Percentiles rank a stretch among this genome's conserved stretches.
These are phyloP conservation scores for Penicillium sp. DNA, from an alignment of 2,329 filamentous ascomycete genomes.

Conservation along the genomic window DNA sequence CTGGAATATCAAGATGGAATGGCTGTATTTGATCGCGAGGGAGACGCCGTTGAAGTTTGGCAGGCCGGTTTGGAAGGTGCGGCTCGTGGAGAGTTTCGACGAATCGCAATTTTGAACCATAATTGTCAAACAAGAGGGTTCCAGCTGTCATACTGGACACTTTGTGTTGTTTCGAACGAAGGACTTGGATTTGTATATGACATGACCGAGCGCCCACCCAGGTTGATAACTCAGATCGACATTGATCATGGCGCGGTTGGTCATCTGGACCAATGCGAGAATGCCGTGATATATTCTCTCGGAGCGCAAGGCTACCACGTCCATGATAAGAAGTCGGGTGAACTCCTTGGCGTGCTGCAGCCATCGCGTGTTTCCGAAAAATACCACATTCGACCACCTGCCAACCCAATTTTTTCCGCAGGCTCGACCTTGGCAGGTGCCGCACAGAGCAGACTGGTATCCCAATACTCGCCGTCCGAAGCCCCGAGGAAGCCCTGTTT, in stretches of 20 bases:
- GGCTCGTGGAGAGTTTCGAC: slow-evolving; percentile 40
- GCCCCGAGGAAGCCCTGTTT: slow-evolving; percentile 26
- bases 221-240: slow-evolving; percentile 33
- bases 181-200: slow-evolving; percentile 49
- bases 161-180: slow-evolving; percentile 48
- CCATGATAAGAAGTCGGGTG: slow-evolving; percentile 41
- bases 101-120: slow-evolving; percentile 42
- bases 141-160: slow-evolving; percentile 43
- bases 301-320: slow-evolving; percentile 44
- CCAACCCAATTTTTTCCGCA: slow-evolving; percentile 16
- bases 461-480: slow-evolving; percentile 17
- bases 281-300: slow-evolving; percentile 47
- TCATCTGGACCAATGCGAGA: slow-evolving; percentile 44
- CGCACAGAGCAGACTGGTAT: slow-evolving; percentile 21
- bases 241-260: slow-evolving; percentile 45
- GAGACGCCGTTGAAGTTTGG: slow-evolving; percentile 49
- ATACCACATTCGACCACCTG: slow-evolving; percentile 36
- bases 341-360: slow-evolving; percentile 38
- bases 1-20: slow-evolving; percentile 49
- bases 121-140: slow-evolving; percentile 47
- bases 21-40: slow-evolving; percentile 46
- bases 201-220: slow-evolving; percentile 37
- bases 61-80: slow-evolving; percentile 36
- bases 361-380: slow-evolving; percentile 33
- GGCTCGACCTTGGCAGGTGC: slow-evolving; percentile 19